A percentile compares a stretch with the other conserved stretches of the same genome.
Evolutionary conservation across 116 monocot species (phyloP).

Genomic region (Papilionanthe hybrid): DNA sequence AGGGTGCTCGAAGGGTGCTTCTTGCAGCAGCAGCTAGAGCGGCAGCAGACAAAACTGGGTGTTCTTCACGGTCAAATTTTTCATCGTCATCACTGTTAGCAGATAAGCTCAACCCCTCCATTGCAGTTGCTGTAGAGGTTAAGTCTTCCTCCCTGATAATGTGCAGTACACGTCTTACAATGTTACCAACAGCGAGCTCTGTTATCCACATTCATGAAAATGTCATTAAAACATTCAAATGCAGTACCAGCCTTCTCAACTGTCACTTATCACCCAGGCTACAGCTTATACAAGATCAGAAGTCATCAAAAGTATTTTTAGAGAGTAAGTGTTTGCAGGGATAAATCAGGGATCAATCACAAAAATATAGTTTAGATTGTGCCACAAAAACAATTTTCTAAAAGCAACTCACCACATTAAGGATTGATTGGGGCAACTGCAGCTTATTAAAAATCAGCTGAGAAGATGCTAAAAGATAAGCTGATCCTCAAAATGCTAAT

Average conservation of each 20-base stretch:
- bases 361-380: not conserved
- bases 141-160: conserved; percentile 96
- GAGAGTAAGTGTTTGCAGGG: not conserved
- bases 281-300: not conserved
- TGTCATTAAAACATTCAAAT: not conserved
- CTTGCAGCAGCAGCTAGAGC: conserved; percentile 87
- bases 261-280: too few relatives aligned
- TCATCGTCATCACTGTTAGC: conserved; percentile 74
- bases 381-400: not conserved
- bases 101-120: conserved; percentile 60
- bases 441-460: too few relatives aligned
- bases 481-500: too few relatives aligned
- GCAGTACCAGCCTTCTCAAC: not conserved
- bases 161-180: conserved; percentile 88
- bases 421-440: too few relatives aligned
- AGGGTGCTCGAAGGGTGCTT: conserved; percentile 87
- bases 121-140: conserved; percentile 54
- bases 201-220: conserved; percentile 10
- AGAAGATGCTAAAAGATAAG: too few relatives aligned
- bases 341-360: not conserved
- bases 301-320: not conserved
- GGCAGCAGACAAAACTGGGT: conserved; percentile 54
- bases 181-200: conserved; percentile 99
- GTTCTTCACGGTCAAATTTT: conserved; percentile 42
- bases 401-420: too few relatives aligned